phyloP scores from a whole-genome alignment of 179 eudicot genomes.

The Vitellaria paradoxa region DNA sequence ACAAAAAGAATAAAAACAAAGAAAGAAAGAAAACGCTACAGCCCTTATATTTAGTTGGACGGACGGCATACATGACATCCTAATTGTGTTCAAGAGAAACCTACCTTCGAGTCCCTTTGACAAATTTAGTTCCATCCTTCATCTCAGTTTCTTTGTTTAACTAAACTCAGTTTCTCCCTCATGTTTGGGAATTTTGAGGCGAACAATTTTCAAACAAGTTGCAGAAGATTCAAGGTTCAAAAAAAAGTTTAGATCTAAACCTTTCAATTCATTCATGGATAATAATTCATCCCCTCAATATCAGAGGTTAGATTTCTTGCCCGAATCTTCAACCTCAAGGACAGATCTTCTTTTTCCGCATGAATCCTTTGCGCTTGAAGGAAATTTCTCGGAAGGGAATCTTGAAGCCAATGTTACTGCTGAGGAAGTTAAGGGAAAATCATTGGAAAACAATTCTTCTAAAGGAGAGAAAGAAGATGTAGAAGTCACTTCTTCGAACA shows the following conservation, averaged over 20 bases:
- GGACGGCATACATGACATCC: too few relatives aligned
- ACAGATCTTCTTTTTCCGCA: neutral
- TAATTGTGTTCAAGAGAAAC: too few relatives aligned
- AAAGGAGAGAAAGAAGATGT: too few relatives aligned
- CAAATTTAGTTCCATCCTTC: neutral
- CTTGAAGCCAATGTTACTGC: neutral
- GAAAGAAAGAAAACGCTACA: too few relatives aligned
- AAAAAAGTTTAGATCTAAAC: neutral
- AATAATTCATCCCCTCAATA: neutral
- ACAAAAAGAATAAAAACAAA: too few relatives aligned
- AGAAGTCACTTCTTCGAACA: too few relatives aligned
- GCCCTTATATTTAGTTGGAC: too few relatives aligned
- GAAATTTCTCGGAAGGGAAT: too few relatives aligned
- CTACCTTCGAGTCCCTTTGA: too few relatives aligned
- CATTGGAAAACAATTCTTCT: neutral
- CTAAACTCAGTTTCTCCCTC: neutral
- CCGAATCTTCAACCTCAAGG: neutral
- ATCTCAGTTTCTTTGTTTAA: too few relatives aligned
- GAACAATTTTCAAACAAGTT: neutral
- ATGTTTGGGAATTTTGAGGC: neutral
- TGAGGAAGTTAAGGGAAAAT: neutral
- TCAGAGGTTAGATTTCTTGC: neutral
- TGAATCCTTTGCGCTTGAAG: neutral
- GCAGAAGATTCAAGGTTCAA: neutral
- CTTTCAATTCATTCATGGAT: constrained; percentile 1